Evolutionary conservation across 1,284 basidiomycete species (phyloP).

Genomic region (Puccinia coronata): DNA sequence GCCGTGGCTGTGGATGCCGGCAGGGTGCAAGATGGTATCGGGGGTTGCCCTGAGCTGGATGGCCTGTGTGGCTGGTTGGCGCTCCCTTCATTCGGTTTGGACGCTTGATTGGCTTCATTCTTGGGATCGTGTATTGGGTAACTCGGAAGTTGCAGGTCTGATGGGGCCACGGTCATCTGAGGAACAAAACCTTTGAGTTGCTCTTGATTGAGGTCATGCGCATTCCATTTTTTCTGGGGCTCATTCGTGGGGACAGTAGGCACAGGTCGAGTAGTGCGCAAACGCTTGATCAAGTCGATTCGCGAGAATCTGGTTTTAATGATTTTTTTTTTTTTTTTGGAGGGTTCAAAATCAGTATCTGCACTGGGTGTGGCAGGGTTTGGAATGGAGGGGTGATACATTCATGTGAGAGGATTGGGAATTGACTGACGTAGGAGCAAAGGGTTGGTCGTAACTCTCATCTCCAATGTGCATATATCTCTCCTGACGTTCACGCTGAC

Average conservation of each 20-base stretch:
- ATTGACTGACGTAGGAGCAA: conserved; percentile 47
- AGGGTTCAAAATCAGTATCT: neutral
- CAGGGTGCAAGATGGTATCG: conserved; percentile 22
- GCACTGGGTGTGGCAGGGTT: neutral
- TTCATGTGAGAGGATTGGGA: neutral
- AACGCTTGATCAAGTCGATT: conserved; percentile 42
- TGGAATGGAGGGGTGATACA: neutral
- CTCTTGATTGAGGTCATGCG: conserved; percentile 17
- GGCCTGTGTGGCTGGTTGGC: conserved; percentile 5
- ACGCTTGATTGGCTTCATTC: neutral
- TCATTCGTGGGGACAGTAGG: neutral
- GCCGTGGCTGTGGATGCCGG: conserved; percentile 1
- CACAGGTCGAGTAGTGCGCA: conserved; percentile 18
- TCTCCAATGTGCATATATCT: conserved; percentile 49
- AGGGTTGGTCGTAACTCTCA: conserved; percentile 46
- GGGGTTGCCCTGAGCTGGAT: neutral
- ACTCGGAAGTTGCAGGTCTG: conserved; percentile 8
- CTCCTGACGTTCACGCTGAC: conserved; percentile 45
- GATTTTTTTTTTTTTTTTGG: conserved; percentile 6
- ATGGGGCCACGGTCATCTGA: conserved; percentile 1
- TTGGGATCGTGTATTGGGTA: conserved; percentile 7
- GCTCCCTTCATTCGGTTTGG: neutral
- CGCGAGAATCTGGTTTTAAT: conserved; percentile 37
- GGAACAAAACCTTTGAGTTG: conserved; percentile 8
- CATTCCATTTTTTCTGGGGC: conserved; percentile 2